Evolutionary conservation across 345 rosid species (phyloP).

Genomic region (Aquilaria yunnanensis): DNA sequence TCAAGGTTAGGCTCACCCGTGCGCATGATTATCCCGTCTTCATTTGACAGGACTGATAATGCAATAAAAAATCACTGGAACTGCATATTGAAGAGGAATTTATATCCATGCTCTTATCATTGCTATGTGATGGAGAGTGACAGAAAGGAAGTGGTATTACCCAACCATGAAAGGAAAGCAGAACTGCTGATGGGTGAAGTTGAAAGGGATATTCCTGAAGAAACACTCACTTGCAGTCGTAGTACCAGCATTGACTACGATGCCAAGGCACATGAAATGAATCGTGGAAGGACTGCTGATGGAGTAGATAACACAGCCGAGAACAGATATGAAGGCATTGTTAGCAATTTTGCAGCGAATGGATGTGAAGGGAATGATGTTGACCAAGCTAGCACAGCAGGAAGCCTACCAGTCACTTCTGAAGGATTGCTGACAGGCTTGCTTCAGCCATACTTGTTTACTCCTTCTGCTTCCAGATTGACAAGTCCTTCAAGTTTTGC

Average conservation of each 20-base stretch:
- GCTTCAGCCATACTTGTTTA: not conserved
- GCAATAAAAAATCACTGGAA: conserved; percentile 60
- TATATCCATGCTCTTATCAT: conserved; percentile 17
- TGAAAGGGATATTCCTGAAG: conserved; percentile 5
- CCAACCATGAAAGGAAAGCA: conserved; percentile 11
- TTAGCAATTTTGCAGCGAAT: not conserved
- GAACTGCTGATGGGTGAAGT: conserved; percentile 11
- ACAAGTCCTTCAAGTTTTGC: not conserved
- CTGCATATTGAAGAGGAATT: conserved; percentile 38
- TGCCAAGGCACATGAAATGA: not conserved
- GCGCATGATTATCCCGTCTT: not conserved
- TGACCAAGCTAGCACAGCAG: not conserved
- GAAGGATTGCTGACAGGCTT: not conserved
- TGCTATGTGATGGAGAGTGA: conserved; percentile 12
- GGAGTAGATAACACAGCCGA: not conserved
- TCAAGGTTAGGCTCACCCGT: not conserved
- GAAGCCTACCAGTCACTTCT: not conserved
- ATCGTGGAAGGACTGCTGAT: not conserved
- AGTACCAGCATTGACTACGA: conserved; percentile 1
- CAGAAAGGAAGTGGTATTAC: conserved; percentile 8
- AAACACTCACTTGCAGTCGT: not conserved
- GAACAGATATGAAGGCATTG: not conserved
- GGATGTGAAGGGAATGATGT: not conserved
- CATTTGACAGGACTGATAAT: conserved; percentile 39
- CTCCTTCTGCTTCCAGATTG: not conserved